These are phyloP conservation scores for Leccinum subfulvum DNA, from an alignment of 1,284 basidiomycete genomes.

Conservation along the genomic window DNA sequence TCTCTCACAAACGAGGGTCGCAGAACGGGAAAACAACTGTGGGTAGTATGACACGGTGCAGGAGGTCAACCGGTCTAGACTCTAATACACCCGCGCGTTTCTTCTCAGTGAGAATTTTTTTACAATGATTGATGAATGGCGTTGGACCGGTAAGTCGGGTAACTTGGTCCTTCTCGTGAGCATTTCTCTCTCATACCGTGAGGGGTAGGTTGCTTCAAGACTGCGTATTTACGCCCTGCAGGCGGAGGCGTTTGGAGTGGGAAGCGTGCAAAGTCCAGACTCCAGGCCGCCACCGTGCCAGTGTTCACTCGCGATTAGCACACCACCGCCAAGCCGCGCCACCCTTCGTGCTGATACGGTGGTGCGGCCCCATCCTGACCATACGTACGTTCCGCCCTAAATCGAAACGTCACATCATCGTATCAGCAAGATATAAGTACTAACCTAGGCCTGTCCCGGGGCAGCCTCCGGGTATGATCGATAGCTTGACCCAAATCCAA, in stretches of 20 bases:
- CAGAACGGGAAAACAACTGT: background rate
- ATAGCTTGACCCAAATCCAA: background rate
- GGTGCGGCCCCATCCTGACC: background rate
- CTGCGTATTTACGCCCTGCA: background rate
- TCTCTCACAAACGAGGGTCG: background rate
- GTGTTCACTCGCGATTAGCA: background rate
- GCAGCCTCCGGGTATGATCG: background rate
- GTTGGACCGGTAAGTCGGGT: background rate
- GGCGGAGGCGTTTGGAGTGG: background rate
- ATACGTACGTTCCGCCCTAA: background rate
- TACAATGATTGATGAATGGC: background rate
- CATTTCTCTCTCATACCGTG: background rate
- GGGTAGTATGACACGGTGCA: background rate
- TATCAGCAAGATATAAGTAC: background rate
- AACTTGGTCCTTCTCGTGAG: background rate
- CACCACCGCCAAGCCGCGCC: background rate
- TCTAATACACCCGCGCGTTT: background rate
- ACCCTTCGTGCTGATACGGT: background rate
- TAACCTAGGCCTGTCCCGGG: background rate
- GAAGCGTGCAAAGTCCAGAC: background rate
- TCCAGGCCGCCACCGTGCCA: background rate
- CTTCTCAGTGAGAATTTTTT: background rate
- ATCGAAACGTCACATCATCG: background rate
- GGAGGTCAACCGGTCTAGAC: conserved; percentile 3
- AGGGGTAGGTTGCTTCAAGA: background rate